A percentile compares a stretch with the other conserved stretches of the same genome.
Evolutionary conservation across 148 eudicot genomes (phyloP).

Genomic region (Rhododendron molle): DNA sequence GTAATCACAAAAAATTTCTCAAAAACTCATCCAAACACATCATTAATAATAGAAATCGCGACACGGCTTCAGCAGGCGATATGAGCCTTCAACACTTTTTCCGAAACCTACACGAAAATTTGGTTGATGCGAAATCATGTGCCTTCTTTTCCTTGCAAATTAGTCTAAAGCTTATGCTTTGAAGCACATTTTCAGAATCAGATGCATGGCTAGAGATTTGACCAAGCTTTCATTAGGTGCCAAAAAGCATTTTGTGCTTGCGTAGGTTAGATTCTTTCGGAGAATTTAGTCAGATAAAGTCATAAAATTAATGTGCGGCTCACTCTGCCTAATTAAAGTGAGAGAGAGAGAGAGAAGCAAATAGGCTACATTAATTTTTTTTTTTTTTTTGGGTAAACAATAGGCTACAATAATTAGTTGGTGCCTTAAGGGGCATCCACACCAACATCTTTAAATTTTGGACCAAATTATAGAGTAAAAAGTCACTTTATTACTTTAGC

Average conservation of each 20-base stretch:
- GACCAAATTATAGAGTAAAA: too few species aligned
- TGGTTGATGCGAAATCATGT: background rate
- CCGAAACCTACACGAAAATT: background rate
- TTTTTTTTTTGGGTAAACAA: too few species aligned
- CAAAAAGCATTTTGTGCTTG: background rate
- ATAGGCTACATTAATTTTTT: background rate
- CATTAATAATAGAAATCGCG: background rate
- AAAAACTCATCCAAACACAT: too few species aligned
- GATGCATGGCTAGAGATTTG: constrained; percentile 1
- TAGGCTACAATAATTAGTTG: background rate
- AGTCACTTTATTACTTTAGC: too few species aligned
- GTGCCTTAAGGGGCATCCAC: too few species aligned
- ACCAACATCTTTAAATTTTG: too few species aligned
- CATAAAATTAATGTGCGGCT: background rate
- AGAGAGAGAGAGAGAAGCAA: background rate
- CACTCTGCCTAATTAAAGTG: constrained; percentile 5
- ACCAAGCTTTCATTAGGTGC: background rate
- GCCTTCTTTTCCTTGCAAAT: background rate
- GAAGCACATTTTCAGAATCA: background rate
- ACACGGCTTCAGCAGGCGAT: background rate
- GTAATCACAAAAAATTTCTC: too few species aligned
- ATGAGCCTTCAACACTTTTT: background rate
- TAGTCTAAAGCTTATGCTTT: background rate
- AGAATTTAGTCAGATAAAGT: background rate
- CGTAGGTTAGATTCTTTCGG: background rate